phyloP scores from a whole-genome alignment of 805 yeast species.

The Saccharomycopsis oosterbeekiorum region DNA sequence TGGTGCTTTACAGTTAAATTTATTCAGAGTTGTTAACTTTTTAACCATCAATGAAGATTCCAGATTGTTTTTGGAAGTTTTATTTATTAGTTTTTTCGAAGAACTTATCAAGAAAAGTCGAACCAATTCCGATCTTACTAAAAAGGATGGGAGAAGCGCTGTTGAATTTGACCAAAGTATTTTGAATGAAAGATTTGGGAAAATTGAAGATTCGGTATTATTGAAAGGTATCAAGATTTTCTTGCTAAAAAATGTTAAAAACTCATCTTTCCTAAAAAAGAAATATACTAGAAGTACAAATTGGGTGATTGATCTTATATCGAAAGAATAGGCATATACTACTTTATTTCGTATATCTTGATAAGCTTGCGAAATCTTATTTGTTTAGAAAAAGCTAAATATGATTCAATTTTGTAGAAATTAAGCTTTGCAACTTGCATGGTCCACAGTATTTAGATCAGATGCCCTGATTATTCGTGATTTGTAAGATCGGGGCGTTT shows the following conservation, averaged over 20 bases:
- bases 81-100: constrained; percentile 60
- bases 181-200: constrained; percentile 27
- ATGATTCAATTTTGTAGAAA: neutral
- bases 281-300: constrained; percentile 46
- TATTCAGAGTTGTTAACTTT: constrained; percentile 65
- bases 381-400: neutral
- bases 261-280: constrained; percentile 42
- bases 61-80: constrained; percentile 60
- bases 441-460: neutral
- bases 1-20: constrained; percentile 61
- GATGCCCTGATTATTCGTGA: neutral
- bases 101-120: constrained; percentile 49
- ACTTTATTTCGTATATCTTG: too few species aligned
- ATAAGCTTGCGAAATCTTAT: neutral
- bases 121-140: neutral
- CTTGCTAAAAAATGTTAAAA: constrained; percentile 36
- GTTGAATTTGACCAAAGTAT: constrained; percentile 25
- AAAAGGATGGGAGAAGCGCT: constrained; percentile 17
- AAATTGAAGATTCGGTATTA: constrained; percentile 43
- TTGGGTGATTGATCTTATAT: constrained; percentile 22
- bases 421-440: too few species aligned
- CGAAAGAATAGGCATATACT: neutral
- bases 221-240: constrained; percentile 61
- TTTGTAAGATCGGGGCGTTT: neutral
- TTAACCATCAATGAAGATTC: constrained; percentile 54